Evolutionary conservation across 2,329 filamentous ascomycete genomes (phyloP), one percentile per base, ranked within the genome.

Genomic region (Trichophyton mentagrophytes): DNA sequence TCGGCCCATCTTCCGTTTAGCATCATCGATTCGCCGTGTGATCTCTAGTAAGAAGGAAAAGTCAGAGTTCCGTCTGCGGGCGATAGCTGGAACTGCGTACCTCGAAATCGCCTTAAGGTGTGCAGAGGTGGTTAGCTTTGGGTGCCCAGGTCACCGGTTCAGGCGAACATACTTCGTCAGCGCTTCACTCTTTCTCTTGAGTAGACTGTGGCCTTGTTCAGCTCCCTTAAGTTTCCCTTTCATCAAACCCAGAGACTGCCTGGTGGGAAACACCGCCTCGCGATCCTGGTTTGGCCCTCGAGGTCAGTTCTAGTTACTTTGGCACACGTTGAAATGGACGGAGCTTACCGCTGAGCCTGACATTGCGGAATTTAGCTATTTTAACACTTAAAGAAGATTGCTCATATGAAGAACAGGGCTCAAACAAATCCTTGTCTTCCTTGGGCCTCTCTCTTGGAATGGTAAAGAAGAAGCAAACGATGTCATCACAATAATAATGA

Each of bases 101-200:
- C 89, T 87, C 90, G 86, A 76, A 95, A 95, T 68, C 90, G 90
- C 72, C 90, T 95, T 44, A 44, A 30, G n/a, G 38, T 20, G 15
- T 64, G 69, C 64, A 64, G 63, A 61, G 64, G 66, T 70, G 64
- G 61, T 63, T 61, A 70, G 67, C 22, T 13, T 30, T 55, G 27
- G 4, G 62, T 56, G 22, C 55, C 57, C 22, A 57, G 20, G 11
- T 47, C 17, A 7, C 20, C 25, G 40, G 7, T 56, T 47, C 36
- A 49, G 60, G 11, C 53, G n/a, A 46, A 74, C 82, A 60, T 81
- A 95, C 90, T 99, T 99, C 66, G 93, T 99, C 65, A 99, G 80
- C 68, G 93, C 93, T 77, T 99, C 93, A 74, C 91, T 96, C 81
- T 99, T 99, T 71, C 93, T 83, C 81, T 99, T 99, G 65, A 99